Conservation (phyloP, 2,329 filamentous ascomycete genomes). For the Canariomyces notabilis region DNA sequence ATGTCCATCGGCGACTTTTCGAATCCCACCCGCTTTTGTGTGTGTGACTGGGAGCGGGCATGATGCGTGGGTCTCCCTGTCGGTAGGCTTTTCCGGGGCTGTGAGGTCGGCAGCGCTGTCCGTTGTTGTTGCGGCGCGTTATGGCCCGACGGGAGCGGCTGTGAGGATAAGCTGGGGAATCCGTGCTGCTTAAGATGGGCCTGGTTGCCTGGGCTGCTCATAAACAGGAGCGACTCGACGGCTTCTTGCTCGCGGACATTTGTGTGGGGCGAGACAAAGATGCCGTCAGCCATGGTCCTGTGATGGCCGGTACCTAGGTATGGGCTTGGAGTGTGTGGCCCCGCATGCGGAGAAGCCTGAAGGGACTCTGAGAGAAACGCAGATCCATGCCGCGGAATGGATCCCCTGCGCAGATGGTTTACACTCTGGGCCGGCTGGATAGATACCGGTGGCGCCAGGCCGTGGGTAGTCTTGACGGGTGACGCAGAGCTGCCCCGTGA, state of each 20-base stretch:
- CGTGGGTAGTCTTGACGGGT: slow-evolving; percentile 35
- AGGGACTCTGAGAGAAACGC: slow-evolving; percentile 46
- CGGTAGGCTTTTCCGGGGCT: slow-evolving; percentile 49
- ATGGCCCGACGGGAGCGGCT: slow-evolving; percentile 30
- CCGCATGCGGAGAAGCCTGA: slow-evolving; percentile 38
- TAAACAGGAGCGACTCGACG: slow-evolving; percentile 72
- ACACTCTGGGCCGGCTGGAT: slow-evolving; percentile 46
- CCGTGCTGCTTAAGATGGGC: slow-evolving; percentile 54
- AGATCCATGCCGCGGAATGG: slow-evolving; percentile 45
- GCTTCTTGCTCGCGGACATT: slow-evolving; percentile 73
- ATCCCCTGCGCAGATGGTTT: slow-evolving; percentile 45
- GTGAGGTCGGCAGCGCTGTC: slow-evolving; percentile 43
- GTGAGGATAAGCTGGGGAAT: slow-evolving; percentile 41
- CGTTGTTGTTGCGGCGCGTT: slow-evolving; percentile 28
- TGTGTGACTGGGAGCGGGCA: slow-evolving; percentile 27
- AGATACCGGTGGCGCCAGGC: slow-evolving; percentile 50
- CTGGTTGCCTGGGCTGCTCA: slow-evolving; percentile 74
- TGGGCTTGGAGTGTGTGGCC: slow-evolving; percentile 36
- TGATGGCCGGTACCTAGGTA: slow-evolving; percentile 35
- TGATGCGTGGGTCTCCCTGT: slow-evolving; percentile 38
- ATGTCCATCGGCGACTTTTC: slow-evolving; percentile 46
- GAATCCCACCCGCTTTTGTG: slow-evolving; percentile 44
- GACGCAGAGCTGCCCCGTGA: slow-evolving; percentile 23
- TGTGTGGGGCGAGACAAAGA: slow-evolving; percentile 64
- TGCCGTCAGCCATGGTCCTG: slow-evolving; percentile 42